Percentiles rank a stretch among this genome's conserved stretches.
Conservation (phyloP, 495 filamentous ascomycete species). For the Hamigera avellanea region DNA sequence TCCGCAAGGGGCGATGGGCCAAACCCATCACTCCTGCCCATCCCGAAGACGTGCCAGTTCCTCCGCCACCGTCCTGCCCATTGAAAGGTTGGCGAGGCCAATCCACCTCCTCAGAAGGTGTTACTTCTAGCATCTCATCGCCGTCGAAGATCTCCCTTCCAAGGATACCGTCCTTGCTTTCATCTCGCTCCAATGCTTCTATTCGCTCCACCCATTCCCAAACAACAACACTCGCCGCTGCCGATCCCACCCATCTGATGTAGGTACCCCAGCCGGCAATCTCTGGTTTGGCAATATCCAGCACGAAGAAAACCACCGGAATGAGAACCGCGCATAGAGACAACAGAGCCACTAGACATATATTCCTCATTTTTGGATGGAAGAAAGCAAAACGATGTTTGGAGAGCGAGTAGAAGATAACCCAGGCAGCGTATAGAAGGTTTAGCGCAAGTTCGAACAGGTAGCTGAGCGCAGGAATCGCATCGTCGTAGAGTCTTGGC, state of each 20-base stretch:
- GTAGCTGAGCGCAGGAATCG: slow-evolving; percentile 86
- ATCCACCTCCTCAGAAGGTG: slow-evolving; percentile 45
- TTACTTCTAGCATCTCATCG: slow-evolving; percentile 85
- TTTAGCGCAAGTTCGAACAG: slow-evolving; percentile 85
- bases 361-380: slow-evolving; percentile 86
- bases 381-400: slow-evolving; percentile 92
- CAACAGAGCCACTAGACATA: slow-evolving; percentile 70
- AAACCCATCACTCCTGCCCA: slow-evolving; percentile 34
- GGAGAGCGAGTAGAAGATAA: slow-evolving; percentile 86
- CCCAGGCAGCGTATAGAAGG: slow-evolving; percentile 87
- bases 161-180: slow-evolving; percentile 90
- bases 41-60: slow-evolving; percentile 27
- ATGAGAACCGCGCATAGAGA: slow-evolving; percentile 73
- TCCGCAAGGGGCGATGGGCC: slow-evolving; percentile 26
- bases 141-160: slow-evolving; percentile 93
- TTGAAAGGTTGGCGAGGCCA: slow-evolving; percentile 33
- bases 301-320: slow-evolving; percentile 88
- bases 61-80: slow-evolving; percentile 26
- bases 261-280: slow-evolving; percentile 96
- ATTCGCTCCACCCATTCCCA: slow-evolving; percentile 99
- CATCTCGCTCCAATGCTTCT: slow-evolving; percentile 87
- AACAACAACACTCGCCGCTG: slow-evolving; percentile 89
- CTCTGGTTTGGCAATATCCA: slow-evolving; percentile 79
- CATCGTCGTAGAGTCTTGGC: slow-evolving; percentile 69
- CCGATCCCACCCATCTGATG: slow-evolving; percentile 93